A percentile compares a stretch with the other conserved stretches of the same genome.
Evolutionary conservation across 345 rosid species (phyloP).

Genomic region (Sisymbrium altissimum): DNA sequence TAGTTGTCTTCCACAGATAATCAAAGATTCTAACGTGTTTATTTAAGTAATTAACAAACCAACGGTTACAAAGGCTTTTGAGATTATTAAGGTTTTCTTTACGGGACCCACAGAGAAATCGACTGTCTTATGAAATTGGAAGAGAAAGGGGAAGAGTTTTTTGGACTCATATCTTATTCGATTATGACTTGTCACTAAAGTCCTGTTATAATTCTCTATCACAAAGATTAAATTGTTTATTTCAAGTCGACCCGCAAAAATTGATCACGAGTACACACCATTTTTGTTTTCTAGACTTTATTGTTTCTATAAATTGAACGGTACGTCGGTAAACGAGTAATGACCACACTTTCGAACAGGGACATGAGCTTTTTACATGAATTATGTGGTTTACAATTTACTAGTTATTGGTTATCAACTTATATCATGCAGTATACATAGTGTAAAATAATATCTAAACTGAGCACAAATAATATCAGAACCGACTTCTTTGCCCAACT

Average conservation of each 20-base stretch:
- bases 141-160: not conserved
- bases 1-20: constrained; percentile 25
- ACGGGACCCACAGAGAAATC: not conserved
- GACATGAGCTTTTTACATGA: constrained; percentile 10
- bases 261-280: not conserved
- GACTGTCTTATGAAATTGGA: constrained; percentile 17
- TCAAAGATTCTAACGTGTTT: not conserved
- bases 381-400: constrained; percentile 23
- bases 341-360: constrained; percentile 14
- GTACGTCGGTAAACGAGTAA: constrained; percentile 25
- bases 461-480: not conserved
- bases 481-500: constrained; percentile 11
- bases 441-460: not conserved
- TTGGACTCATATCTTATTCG: constrained; percentile 18
- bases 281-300: not conserved
- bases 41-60: not conserved
- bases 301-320: constrained; percentile 8
- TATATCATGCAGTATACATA: too few relatives aligned
- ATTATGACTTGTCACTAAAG: constrained; percentile 6
- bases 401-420: too few relatives aligned
- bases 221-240: not conserved
- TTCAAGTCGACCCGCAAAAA: constrained; percentile 14
- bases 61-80: not conserved
- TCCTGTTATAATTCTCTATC: not conserved
- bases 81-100: not conserved